Conservation (phyloP, 2,329 filamentous ascomycete genomes). For the Westerdykella ornata region DNA sequence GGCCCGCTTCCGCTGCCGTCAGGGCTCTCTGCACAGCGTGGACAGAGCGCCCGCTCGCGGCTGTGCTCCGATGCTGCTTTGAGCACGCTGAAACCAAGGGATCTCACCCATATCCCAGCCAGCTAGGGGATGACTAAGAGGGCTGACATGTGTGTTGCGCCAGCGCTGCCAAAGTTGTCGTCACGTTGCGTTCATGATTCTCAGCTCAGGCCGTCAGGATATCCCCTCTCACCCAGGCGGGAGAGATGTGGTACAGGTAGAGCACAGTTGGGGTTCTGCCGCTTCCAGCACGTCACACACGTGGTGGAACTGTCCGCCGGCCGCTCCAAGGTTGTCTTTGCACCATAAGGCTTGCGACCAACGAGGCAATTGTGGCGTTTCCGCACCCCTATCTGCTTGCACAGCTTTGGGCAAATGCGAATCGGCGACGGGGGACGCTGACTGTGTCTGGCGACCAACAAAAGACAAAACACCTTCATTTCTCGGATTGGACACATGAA, state of each 20-base stretch:
- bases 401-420: neutral
- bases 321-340: too few species aligned
- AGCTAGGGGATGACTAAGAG: slow-evolving; percentile 16
- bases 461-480: neutral
- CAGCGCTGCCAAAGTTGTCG: neutral
- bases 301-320: too few species aligned
- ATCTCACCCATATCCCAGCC: slow-evolving; percentile 15
- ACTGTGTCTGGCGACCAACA: slow-evolving; percentile 15
- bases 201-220: slow-evolving; percentile 5
- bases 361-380: too few species aligned
- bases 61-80: slow-evolving; percentile 12
- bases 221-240: too few species aligned
- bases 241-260: too few species aligned
- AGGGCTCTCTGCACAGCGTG: neutral
- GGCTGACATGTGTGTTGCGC: neutral
- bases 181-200: slow-evolving; percentile 12
- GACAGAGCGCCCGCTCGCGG: slow-evolving; percentile 5
- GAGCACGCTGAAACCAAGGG: slow-evolving; percentile 21
- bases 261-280: too few species aligned
- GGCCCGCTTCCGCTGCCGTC: too few species aligned
- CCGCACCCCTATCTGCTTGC: too few species aligned
- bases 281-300: too few species aligned
- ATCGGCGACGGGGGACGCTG: slow-evolving; percentile 10
- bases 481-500: slow-evolving; percentile 4
- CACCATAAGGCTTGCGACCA: too few species aligned